A percentile compares a stretch with the other conserved stretches of the same genome.
Evolutionary conservation across 1,284 basidiomycete genomes (phyloP).

Genomic region (Irpex sp.): DNA sequence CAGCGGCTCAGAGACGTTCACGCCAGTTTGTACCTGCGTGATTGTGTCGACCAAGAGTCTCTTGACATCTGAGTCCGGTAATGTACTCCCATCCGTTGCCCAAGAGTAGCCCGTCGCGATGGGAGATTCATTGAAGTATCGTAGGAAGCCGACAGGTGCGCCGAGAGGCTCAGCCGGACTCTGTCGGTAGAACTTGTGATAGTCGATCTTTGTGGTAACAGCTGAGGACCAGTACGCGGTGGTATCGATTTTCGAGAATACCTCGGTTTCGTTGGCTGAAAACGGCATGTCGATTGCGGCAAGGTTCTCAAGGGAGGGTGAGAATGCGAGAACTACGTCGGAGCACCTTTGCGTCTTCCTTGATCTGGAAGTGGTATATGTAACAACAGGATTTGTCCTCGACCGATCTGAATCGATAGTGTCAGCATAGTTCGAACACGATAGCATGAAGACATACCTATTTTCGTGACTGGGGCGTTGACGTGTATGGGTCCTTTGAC

Average conservation of each 20-base stretch:
- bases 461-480: neutral
- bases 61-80: neutral
- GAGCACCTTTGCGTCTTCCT: neutral
- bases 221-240: conserved; percentile 1
- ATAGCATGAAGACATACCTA: neutral
- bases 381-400: neutral
- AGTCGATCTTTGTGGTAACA: neutral
- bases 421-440: neutral
- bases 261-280: neutral
- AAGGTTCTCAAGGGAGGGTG: neutral
- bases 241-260: neutral
- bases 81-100: neutral
- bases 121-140: neutral
- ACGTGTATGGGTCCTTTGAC: neutral
- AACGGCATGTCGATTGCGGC: neutral
- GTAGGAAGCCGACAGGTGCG: neutral
- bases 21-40: neutral
- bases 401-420: neutral
- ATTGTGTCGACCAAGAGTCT: neutral
- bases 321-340: neutral
- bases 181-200: neutral
- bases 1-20: neutral
- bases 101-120: conserved; percentile 1
- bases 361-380: neutral
- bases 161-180: neutral